Conservation (phyloP, 2,329 filamentous ascomycete genomes). For the Verticillium isaacii region DNA sequence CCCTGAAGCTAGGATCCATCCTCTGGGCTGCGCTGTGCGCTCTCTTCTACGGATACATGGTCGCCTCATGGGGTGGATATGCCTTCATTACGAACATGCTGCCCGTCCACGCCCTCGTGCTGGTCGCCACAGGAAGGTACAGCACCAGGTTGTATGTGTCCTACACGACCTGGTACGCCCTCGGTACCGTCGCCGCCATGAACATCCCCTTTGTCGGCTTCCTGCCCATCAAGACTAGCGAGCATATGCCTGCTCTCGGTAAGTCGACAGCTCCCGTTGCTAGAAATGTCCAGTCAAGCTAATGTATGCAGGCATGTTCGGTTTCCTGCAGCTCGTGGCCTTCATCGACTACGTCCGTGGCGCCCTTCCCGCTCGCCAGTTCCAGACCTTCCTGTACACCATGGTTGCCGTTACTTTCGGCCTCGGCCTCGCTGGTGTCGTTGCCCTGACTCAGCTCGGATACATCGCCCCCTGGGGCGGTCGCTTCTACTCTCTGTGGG, state of each 20-base stretch:
- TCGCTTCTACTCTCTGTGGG: slow-evolving; percentile 98
- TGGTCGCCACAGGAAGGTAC: slow-evolving; percentile 95
- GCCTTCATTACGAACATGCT: slow-evolving; percentile 99
- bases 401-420: slow-evolving; percentile 71
- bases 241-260: slow-evolving; percentile 97
- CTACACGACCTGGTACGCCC: slow-evolving; percentile 96
- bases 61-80: slow-evolving; percentile 98
- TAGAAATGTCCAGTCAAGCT: not conserved
- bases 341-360: slow-evolving; percentile 87
- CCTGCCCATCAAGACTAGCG: slow-evolving; percentile 90
- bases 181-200: slow-evolving; percentile 96
- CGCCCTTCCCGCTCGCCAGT: slow-evolving; percentile 88
- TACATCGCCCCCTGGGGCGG: slow-evolving; percentile 97
- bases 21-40: slow-evolving; percentile 95
- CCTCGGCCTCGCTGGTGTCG: slow-evolving; percentile 68
- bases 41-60: slow-evolving; percentile 99
- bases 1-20: slow-evolving; percentile 91
- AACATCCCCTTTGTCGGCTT: slow-evolving; percentile 99
- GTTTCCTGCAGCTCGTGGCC: slow-evolving; percentile 86
- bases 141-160: slow-evolving; percentile 91
- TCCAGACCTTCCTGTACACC: slow-evolving; percentile 80
- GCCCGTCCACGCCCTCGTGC: slow-evolving; percentile 86
- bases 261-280: slow-evolving; percentile 23
- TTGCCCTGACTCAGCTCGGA: slow-evolving; percentile 81
- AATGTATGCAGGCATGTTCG: slow-evolving; percentile 71